Conservation (phyloP, 257 asterid genomes). For the Salvia rosmarinus region DNA sequence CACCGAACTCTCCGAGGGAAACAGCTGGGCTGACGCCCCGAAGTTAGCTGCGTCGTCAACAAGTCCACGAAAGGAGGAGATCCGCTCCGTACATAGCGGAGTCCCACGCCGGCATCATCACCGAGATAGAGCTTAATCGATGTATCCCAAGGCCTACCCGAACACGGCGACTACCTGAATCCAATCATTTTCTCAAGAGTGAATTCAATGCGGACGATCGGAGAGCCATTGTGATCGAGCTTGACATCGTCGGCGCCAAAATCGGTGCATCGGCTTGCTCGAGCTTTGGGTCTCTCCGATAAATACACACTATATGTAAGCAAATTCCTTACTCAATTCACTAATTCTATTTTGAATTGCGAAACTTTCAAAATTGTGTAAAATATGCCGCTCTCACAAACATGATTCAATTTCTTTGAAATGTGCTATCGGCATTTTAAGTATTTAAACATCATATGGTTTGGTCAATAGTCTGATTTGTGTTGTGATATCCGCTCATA, state of each 20-base stretch:
- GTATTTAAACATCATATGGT: neutral
- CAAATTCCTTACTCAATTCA: conserved; percentile 14
- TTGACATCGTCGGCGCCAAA: conserved; percentile 79
- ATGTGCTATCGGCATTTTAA: neutral
- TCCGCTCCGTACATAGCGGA: no score
- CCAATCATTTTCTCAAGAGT: conserved; percentile 1
- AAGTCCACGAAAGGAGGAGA: no score
- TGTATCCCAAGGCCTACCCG: no score
- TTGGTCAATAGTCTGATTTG: conserved; percentile 8
- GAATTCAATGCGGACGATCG: conserved; percentile 55
- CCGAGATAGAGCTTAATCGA: no score
- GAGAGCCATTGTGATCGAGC: conserved; percentile 73
- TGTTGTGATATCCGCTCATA: conserved; percentile 1
- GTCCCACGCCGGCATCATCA: no score
- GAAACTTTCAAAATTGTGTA: no score
- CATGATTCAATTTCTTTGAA: neutral
- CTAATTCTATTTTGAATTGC: neutral
- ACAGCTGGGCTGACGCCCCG: no score
- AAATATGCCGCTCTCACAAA: neutral
- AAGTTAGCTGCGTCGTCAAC: no score
- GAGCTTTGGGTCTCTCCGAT: conserved; percentile 70
- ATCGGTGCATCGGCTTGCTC: conserved; percentile 72
- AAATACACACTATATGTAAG: conserved; percentile 9
- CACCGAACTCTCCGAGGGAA: no score
- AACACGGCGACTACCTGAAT: no score